A percentile compares a stretch with the other conserved stretches of the same genome.
Evolutionary conservation across 768 basidiomycete genomes (phyloP).

Genomic region (Lentinula lateritia): DNA sequence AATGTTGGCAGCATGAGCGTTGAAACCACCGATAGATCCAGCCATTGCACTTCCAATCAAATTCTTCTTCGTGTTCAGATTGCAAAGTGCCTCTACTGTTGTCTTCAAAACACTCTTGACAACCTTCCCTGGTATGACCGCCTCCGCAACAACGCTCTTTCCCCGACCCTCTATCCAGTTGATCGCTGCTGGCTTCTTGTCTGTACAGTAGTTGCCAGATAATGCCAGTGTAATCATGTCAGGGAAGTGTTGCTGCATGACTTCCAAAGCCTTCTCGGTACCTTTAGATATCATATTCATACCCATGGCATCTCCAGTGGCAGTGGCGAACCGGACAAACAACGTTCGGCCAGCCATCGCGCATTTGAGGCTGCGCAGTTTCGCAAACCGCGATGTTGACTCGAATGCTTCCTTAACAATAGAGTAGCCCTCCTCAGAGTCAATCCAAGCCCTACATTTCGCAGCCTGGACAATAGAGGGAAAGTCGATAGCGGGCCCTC

Average conservation of each 20-base stretch:
- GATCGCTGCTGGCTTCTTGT: slow-evolving; percentile 99
- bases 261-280: slow-evolving; percentile 89
- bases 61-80: slow-evolving; percentile 96
- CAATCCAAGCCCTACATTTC: slow-evolving; percentile 83
- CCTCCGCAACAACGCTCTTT: slow-evolving; percentile 97
- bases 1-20: slow-evolving; percentile 98
- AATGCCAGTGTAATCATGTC: slow-evolving; percentile 88
- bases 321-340: slow-evolving; percentile 89
- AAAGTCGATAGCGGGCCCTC: slow-evolving; percentile 98
- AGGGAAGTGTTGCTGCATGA: slow-evolving; percentile 74
- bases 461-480: slow-evolving; percentile 76
- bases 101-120: slow-evolving; percentile 94
- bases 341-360: slow-evolving; percentile 91
- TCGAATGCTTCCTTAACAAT: slow-evolving; percentile 85
- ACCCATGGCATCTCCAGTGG: slow-evolving; percentile 98
- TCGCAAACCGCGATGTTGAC: slow-evolving; percentile 89
- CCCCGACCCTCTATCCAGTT: slow-evolving; percentile 99
- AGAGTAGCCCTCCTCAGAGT: slow-evolving; percentile 69
- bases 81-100: slow-evolving; percentile 82
- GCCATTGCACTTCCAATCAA: slow-evolving; percentile 97
- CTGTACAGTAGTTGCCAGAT: slow-evolving; percentile 97
- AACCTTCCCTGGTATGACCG: slow-evolving; percentile 81
- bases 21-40: slow-evolving; percentile 95
- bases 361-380: slow-evolving; percentile 78
- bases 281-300: slow-evolving; percentile 99